Evolutionary conservation across 1,284 basidiomycete species (phyloP), one percentile per base, ranked within the genome.

Genomic region (Leccinum griseonigrum): DNA sequence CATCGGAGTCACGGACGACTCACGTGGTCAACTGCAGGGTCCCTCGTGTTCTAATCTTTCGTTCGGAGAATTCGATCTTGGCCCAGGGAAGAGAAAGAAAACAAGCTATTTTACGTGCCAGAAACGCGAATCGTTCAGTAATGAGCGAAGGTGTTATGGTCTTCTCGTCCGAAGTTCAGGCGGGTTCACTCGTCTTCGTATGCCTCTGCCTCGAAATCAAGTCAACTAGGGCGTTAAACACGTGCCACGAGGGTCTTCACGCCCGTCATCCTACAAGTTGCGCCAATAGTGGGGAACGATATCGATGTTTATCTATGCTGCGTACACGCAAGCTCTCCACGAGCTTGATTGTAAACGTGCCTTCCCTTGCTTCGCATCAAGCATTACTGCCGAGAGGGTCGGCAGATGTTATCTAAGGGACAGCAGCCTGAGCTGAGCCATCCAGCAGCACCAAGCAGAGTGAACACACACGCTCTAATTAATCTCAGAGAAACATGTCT

Each of bases 401-500:
- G 40, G 18, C 18, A 56, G 57, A 57, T 26, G 40, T 34, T 43
- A 55, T 55, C 55, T 43, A 18, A 46, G 9, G 28, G 65, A 65
- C 38, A 51, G 56, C 57, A 46, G 43, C 18, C 63, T 32, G 55
- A 40, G n/a, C 22, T 11, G 48, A 57, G 52, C 63, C 56, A 67
- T 29, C 50, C 57, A 61, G 48, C 56, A 48, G 32, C 32, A 18
- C 46, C 56, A 60, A 63, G 50, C 68, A 57, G 66, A 61, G 62
- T 66, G 61, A 68, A 63, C 61, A 57, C 63, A 46, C 68, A 62
- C 56, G 60, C 43, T 59, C 61, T 65, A 52, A 63, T 71, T 73
- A 73, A 72, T 70, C 60, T 71, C 66, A 66, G 63, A 69, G 58
- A 18, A 69, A 62, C 57, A 69, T 63, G 63, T 72, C 71, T 59